A percentile compares a stretch with the other conserved stretches of the same genome.
phyloP scores from a whole-genome alignment of 1,284 basidiomycete species.

The Mycosarcoma maydis region DNA sequence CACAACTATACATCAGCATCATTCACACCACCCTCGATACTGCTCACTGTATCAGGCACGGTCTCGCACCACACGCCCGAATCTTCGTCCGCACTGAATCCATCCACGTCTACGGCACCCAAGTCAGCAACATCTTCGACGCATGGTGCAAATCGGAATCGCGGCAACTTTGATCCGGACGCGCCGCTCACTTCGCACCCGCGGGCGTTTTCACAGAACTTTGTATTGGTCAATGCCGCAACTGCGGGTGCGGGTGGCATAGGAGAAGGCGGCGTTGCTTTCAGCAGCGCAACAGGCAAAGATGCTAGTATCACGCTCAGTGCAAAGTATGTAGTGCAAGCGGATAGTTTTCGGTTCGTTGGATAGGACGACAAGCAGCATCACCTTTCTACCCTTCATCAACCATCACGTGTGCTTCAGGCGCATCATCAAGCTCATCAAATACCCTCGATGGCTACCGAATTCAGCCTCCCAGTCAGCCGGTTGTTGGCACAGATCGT shows the following conservation, averaged over 20 bases:
- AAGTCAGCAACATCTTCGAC: slow-evolving; percentile 49
- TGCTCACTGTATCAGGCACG: slow-evolving; percentile 56
- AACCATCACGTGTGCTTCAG: too few species aligned
- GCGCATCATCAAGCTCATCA: too few species aligned
- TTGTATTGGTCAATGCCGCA: slow-evolving; percentile 50
- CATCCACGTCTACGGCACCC: slow-evolving; percentile 37
- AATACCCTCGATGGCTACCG: too few species aligned
- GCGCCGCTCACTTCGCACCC: slow-evolving; percentile 57
- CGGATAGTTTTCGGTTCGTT: slow-evolving; percentile 60
- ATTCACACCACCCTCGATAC: slow-evolving; percentile 50
- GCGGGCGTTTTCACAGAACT: slow-evolving; percentile 58
- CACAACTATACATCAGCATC: too few species aligned
- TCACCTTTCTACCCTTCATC: too few species aligned
- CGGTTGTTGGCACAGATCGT: too few species aligned
- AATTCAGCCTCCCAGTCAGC: too few species aligned
- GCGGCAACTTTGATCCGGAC: slow-evolving; percentile 49
- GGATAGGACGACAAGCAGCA: slow-evolving; percentile 26
- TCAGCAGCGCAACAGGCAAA: slow-evolving; percentile 19
- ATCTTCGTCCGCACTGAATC: slow-evolving; percentile 37
- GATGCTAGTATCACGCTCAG: slow-evolving; percentile 32
- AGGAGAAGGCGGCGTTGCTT: slow-evolving; percentile 28
- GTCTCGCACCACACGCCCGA: slow-evolving; percentile 64
- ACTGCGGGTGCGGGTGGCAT: slow-evolving; percentile 15
- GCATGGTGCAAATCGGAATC: slow-evolving; percentile 17
- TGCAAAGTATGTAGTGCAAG: slow-evolving; percentile 58